These are phyloP conservation scores for Plasmodium ovale DNA, from an alignment of 169 alveolate genomes.

Conservation along the genomic window DNA sequence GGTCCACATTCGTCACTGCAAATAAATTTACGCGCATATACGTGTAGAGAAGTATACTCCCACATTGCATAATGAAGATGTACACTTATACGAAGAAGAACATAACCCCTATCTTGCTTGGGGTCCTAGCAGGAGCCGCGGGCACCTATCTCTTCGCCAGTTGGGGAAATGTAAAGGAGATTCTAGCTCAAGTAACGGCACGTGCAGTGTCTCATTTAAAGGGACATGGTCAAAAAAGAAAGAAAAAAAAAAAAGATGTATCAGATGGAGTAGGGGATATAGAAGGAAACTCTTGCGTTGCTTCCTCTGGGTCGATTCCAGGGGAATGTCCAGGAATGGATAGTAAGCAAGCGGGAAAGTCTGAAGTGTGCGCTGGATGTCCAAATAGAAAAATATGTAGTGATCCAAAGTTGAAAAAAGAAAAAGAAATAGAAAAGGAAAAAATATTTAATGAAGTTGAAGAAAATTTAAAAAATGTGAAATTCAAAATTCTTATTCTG, in stretches of 20 bases:
- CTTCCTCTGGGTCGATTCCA: conserved; percentile 44
- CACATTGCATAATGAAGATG: too few species aligned
- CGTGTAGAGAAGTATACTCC: too few species aligned
- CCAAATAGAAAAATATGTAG: conserved; percentile 96
- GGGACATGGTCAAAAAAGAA: background rate
- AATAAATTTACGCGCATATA: too few species aligned
- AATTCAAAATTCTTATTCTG: conserved; percentile 91
- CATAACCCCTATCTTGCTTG: conserved; percentile 22
- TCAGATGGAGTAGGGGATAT: background rate
- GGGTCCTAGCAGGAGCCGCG: conserved; percentile 43
- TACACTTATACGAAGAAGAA: too few species aligned
- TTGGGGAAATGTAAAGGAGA: conserved; percentile 1
- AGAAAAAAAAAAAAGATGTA: background rate
- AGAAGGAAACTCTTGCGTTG: background rate
- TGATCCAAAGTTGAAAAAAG: conserved; percentile 90
- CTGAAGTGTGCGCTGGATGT: conserved; percentile 98
- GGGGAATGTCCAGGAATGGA: conserved; percentile 86
- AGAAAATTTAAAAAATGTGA: conserved; percentile 89
- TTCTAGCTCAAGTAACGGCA: background rate
- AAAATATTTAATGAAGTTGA: conserved; percentile 85
- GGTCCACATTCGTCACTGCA: too few species aligned
- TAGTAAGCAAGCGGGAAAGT: conserved; percentile 89
- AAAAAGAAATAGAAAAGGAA: conserved; percentile 59
- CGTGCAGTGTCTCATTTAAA: background rate
- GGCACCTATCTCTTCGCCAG: conserved; percentile 9